Percentiles rank a stretch among this genome's conserved stretches.
phyloP scores from a whole-genome alignment of 164 flowering plant genomes.

The Paratinospora sagittata region DNA sequence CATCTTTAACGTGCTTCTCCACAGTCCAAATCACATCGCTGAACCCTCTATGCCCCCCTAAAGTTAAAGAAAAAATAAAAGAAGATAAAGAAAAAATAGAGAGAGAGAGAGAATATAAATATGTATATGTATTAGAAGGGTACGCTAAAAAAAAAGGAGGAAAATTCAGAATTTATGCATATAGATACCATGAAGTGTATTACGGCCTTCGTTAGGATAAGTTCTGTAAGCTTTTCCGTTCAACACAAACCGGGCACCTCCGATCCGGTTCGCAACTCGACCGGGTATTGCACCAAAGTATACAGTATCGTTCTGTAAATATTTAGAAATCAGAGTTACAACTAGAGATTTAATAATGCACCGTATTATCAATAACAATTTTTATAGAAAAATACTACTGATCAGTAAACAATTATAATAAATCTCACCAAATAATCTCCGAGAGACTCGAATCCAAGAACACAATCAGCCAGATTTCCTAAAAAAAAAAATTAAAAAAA shows the following conservation, averaged over 20 bases:
- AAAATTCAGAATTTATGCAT: background rate
- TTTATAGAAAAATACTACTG: background rate
- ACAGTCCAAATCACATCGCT: slow-evolving; percentile 53
- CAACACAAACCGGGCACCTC: slow-evolving; percentile 49
- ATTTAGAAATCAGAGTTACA: background rate
- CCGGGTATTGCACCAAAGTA: slow-evolving; percentile 72
- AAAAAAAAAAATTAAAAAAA: slow-evolving; percentile 10
- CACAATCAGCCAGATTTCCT: slow-evolving; percentile 66
- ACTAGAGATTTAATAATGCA: background rate
- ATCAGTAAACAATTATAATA: background rate
- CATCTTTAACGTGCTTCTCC: slow-evolving; percentile 19
- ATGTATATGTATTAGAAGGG: too few species aligned
- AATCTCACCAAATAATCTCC: slow-evolving; percentile 46
- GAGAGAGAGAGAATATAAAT: too few species aligned
- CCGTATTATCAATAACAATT: too few species aligned
- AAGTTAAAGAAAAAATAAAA: background rate
- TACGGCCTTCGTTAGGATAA: slow-evolving; percentile 59
- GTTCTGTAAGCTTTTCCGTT: slow-evolving; percentile 45
- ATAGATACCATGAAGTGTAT: slow-evolving; percentile 50
- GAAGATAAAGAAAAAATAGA: background rate
- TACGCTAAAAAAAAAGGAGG: background rate
- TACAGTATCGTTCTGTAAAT: slow-evolving; percentile 47
- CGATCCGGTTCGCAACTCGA: slow-evolving; percentile 75
- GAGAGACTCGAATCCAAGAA: slow-evolving; percentile 56
- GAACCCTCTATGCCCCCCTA: slow-evolving; percentile 46